phyloP scores from a whole-genome alignment of 805 yeast species.

The Peterozyma xylosa region DNA sequence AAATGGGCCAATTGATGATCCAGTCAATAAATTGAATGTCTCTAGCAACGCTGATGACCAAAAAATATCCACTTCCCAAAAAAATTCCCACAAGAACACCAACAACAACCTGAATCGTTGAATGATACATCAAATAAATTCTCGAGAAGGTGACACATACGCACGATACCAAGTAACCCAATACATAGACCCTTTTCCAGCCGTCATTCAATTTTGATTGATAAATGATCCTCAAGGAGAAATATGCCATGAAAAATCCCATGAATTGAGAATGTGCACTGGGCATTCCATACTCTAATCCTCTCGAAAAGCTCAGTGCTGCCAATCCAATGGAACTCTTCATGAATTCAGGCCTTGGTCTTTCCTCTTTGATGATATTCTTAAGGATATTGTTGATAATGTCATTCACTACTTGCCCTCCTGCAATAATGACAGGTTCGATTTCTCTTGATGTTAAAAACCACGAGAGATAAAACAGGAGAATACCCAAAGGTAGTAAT shows the following conservation, averaged over 20 bases:
- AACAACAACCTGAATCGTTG: slow-evolving; percentile 60
- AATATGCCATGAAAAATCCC: slow-evolving; percentile 71
- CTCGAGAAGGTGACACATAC: slow-evolving; percentile 58
- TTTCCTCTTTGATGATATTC: slow-evolving; percentile 52
- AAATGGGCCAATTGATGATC: slow-evolving; percentile 52
- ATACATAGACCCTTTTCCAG: slow-evolving; percentile 23
- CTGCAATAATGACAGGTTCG: slow-evolving; percentile 76
- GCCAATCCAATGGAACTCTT: slow-evolving; percentile 6
- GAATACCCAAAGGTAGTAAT: slow-evolving; percentile 68
- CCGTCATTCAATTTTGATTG: slow-evolving; percentile 19
- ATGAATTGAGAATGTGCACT: slow-evolving; percentile 94
- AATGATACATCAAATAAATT: slow-evolving; percentile 74
- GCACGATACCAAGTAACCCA: slow-evolving; percentile 20
- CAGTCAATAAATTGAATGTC: slow-evolving; percentile 63
- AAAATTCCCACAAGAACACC: slow-evolving; percentile 61
- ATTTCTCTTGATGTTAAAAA: slow-evolving; percentile 75
- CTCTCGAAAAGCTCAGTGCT: slow-evolving; percentile 26
- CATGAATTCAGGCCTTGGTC: slow-evolving; percentile 41
- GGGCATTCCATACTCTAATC: slow-evolving; percentile 83
- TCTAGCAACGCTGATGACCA: slow-evolving; percentile 44
- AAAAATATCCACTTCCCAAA: slow-evolving; percentile 52
- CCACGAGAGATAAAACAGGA: slow-evolving; percentile 79
- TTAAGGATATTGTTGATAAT: slow-evolving; percentile 63
- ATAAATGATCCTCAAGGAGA: slow-evolving; percentile 32
- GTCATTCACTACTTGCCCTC: slow-evolving; percentile 81